phyloP scores from a whole-genome alignment of 371 early-diverging fungal genomes.

The Batkoa obscura region DNA sequence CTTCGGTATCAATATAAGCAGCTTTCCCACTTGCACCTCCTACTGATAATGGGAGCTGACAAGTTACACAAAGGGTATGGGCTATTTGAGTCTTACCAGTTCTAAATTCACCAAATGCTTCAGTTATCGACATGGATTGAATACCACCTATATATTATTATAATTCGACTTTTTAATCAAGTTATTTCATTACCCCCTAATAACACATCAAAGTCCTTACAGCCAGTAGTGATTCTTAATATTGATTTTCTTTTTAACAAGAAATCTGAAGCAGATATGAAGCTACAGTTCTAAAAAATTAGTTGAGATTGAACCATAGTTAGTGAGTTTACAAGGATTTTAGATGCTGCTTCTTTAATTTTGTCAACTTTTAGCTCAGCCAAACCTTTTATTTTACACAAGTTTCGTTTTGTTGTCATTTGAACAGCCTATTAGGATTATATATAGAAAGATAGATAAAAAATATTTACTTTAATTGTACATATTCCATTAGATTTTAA shows the following conservation, averaged over 20 bases:
- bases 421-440: constrained; percentile 39
- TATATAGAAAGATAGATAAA: not conserved
- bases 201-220: constrained; percentile 87
- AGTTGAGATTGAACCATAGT: not conserved
- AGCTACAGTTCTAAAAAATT: constrained; percentile 15
- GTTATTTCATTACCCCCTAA: constrained; percentile 47
- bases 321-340: constrained; percentile 17
- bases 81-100: constrained; percentile 69
- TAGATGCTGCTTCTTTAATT: constrained; percentile 50
- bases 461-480: constrained; percentile 33
- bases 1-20: constrained; percentile 61
- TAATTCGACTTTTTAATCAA: constrained; percentile 16
- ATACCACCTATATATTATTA: constrained; percentile 40
- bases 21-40: constrained; percentile 56
- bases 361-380: constrained; percentile 81
- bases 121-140: constrained; percentile 78
- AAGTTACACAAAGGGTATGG: constrained; percentile 56
- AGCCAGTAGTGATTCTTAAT: constrained; percentile 76
- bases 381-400: constrained; percentile 58
- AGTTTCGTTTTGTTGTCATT: constrained; percentile 51
- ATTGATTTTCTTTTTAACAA: constrained; percentile 33
- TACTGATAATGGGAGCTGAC: constrained; percentile 35
- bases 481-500: constrained; percentile 63
- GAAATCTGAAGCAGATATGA: constrained; percentile 76
- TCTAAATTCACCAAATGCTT: constrained; percentile 60